Evolutionary conservation across 164 flowering plant species (phyloP).

Genomic region (Macadamia tetraphylla): DNA sequence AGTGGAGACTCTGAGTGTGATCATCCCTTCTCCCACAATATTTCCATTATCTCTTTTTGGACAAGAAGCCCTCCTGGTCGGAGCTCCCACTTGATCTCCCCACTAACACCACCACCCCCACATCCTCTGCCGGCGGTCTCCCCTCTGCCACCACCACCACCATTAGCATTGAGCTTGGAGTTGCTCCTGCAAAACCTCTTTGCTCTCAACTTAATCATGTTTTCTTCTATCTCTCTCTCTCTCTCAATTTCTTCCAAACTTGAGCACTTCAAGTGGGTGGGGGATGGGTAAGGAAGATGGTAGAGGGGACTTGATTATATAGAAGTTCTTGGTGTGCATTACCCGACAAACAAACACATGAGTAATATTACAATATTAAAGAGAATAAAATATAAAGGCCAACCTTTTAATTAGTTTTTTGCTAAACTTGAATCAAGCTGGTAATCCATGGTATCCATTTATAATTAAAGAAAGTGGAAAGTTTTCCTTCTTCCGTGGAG

Average conservation of each 20-base stretch:
- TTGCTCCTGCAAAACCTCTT: conserved; percentile 54
- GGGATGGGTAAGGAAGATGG: background rate
- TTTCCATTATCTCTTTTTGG: conserved; percentile 52
- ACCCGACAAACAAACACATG: no score
- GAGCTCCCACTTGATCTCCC: conserved; percentile 74
- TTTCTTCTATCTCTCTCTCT: background rate
- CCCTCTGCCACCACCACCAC: background rate
- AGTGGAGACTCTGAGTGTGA: conserved; percentile 57
- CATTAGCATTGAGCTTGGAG: conserved; percentile 33
- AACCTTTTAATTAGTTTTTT: no score
- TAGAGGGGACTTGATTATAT: background rate
- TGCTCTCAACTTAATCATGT: conserved; percentile 59
- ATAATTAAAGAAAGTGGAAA: no score
- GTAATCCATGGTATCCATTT: no score
- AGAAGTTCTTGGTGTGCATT: background rate
- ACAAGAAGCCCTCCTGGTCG: conserved; percentile 94
- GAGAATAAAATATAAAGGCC: no score
- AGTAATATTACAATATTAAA: no score
- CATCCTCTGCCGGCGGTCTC: background rate
- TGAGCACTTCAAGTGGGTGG: background rate
- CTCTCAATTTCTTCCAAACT: conserved; percentile 10
- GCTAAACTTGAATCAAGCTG: no score
- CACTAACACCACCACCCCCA: conserved; percentile 19
- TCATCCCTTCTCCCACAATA: conserved; percentile 34
- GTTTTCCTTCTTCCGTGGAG: no score